Percentiles rank a stretch among this genome's conserved stretches.
phyloP scores from a whole-genome alignment of 192 early-diverging fungal species.

The Pilobolus umbonatus region DNA sequence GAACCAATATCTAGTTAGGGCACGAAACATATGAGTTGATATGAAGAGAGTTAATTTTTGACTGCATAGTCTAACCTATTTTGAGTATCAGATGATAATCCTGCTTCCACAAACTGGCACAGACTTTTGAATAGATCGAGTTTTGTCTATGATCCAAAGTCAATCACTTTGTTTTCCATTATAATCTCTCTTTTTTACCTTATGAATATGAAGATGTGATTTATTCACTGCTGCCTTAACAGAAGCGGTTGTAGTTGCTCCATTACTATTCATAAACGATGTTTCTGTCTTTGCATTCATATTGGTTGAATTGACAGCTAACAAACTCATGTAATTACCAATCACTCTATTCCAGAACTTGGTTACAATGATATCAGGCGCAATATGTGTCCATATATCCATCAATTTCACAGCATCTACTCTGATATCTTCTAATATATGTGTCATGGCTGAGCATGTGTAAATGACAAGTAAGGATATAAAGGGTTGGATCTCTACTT shows the following conservation, averaged over 20 bases:
- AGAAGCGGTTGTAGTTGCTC: conserved; percentile 7
- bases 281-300: conserved; percentile 25
- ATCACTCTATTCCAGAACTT: conserved; percentile 65
- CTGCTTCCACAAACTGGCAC: conserved; percentile 47
- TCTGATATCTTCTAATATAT: conserved; percentile 84
- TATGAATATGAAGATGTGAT: conserved; percentile 28
- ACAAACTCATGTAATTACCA: conserved; percentile 58
- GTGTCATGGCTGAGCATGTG: conserved; percentile 83
- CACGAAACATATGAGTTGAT: conserved; percentile 1
- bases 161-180: background rate
- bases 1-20: conserved; percentile 52
- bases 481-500: conserved; percentile 69
- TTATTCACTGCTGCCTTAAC: conserved; percentile 28
- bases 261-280: background rate
- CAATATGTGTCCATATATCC: conserved; percentile 62
- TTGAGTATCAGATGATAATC: conserved; percentile 38
- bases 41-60: conserved; percentile 6
- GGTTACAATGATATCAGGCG: conserved; percentile 56
- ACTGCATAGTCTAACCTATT: conserved; percentile 41
- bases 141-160: conserved; percentile 34
- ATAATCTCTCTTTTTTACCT: conserved; percentile 4
- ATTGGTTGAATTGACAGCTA: conserved; percentile 51
- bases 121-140: conserved; percentile 57
- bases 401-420: conserved; percentile 75
- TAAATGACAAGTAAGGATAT: conserved; percentile 72